Evolutionary conservation across 768 basidiomycete genomes (phyloP), one percentile per base, ranked within the genome.

Genomic region (Mycena sanguinolenta): DNA sequence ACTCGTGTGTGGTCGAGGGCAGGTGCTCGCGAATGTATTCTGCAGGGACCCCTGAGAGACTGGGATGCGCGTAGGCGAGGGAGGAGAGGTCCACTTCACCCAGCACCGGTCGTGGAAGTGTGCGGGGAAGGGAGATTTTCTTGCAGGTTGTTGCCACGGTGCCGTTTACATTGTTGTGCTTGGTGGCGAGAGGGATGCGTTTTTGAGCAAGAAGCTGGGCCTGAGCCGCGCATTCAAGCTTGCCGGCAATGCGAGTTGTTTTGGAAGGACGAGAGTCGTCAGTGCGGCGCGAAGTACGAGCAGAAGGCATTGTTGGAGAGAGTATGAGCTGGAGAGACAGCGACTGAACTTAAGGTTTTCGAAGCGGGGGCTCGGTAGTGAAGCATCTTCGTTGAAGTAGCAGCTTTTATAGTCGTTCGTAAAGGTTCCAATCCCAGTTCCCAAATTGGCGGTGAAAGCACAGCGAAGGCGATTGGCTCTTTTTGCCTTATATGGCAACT

Each of bases 11-110:
- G 34, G 39, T 57, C 30, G 49, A 25, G 50, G 70, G 61, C 38
- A 76, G 66, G 27, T 39, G 52, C 12, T 76, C 74, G 49, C 75
- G 74, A 32, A 76, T 61, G 46, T 76, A 76, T 16, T 73, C 66
- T 19, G 72, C 70, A n/a, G 74, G 70, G 28, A 76, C 16, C 13
- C 65, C 70, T 14, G 63, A 64, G 13, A 76, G 65, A 25, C 70
- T 27, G 28, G 74, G 72, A 44, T 73, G 73, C 34, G 72, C 70
- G 12, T 59, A 28, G 14, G 63, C 59, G 27, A 76, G 55, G 21
- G 65, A 17, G 1, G 61, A 30, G 50, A 61, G 50, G 32, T 75
- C 61, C 1, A 76, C 71, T 62, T 76, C 75, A 8, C 66, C 52
- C 30, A 73, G 52, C 8, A 71, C 75, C 36, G 75, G 75, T 13